Base-by-base conservation (phyloP, 202 grass and related monocot species). In the Elaeis oleifera region DNA sequence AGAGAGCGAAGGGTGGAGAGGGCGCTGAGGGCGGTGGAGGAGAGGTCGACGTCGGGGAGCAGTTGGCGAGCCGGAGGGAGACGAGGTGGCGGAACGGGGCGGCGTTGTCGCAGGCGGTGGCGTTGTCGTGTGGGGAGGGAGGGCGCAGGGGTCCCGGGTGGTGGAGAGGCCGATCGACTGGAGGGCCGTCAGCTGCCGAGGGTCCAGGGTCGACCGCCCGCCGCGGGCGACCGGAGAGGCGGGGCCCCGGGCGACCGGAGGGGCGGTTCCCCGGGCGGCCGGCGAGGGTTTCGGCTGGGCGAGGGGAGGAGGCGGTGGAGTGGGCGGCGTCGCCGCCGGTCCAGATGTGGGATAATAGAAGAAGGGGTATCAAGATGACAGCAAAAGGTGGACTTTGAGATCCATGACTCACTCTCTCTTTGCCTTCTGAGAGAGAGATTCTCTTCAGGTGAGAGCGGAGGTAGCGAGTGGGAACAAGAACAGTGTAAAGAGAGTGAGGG, bases 1-100 rank as follows among this genome's bases (percentile, higher is more conserved):
- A 96, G 68, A 0, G 84, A 96, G 63, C 70, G 69, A 1, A 82
- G 66, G 31, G 83, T 78, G 24, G 78, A 88, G 44, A 95, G 83
- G 4, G 83, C 81, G 58, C 80, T 68, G 32, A 95, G 91, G 58
- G 80, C 87, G 0, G 81, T 83, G 19, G 72, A 8, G 0, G 87
- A 84, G 60, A 96, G 81, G 68, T 89, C 78, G 61, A 78, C 67
- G 79, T 83, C 83, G 5, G 60, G 18, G 81, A 90, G 84, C 87
- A 96, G 76, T 88, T 84, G 53, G 84, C 39, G 16, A 96, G 84
- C 26, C 51, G 70, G 19, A 96, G 91, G 5, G 87, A 88, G 4
- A 72, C 82, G 0, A 96, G 80, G 67, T 76, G 87, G 0, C 91
- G 86, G 67, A 88, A 88, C 6, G 91, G 87, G 20, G 57, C 4